phyloP scores from a whole-genome alignment of 2,329 filamentous ascomycete genomes.

The Phyllachora maydis region DNA sequence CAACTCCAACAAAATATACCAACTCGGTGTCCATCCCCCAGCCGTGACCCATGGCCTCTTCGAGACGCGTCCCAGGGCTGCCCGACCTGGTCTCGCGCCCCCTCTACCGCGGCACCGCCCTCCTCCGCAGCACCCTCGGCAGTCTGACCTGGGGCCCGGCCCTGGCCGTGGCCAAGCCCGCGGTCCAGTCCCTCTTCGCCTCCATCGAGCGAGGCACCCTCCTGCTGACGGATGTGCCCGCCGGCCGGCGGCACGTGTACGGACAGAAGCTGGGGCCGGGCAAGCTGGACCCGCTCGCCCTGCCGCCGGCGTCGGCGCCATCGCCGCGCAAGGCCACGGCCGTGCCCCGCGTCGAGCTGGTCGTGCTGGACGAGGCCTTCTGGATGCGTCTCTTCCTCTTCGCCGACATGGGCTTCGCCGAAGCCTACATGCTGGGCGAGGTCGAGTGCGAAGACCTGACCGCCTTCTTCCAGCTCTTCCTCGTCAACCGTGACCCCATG shows the following conservation, averaged over 20 bases:
- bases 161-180: constrained; percentile 21
- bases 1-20: no score
- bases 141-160: constrained; percentile 24
- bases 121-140: constrained; percentile 19
- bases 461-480: constrained; percentile 55
- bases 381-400: constrained; percentile 51
- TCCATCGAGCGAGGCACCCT: constrained; percentile 26
- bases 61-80: constrained; percentile 6
- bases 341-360: constrained; percentile 27
- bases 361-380: constrained; percentile 44
- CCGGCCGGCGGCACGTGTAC: constrained; percentile 18
- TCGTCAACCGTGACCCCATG: constrained; percentile 42
- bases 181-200: constrained; percentile 21
- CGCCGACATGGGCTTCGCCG: constrained; percentile 56
- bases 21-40: neutral
- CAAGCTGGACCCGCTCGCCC: constrained; percentile 13
- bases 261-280: constrained; percentile 19
- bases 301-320: no score
- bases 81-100: constrained; percentile 16
- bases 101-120: constrained; percentile 16
- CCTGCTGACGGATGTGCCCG: constrained; percentile 23
- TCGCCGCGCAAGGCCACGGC: constrained; percentile 16
- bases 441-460: constrained; percentile 45
- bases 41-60: neutral
- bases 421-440: constrained; percentile 55